These are phyloP conservation scores for Tricholoma furcatifolium DNA, from an alignment of 768 basidiomycete genomes.

Conservation along the genomic window DNA sequence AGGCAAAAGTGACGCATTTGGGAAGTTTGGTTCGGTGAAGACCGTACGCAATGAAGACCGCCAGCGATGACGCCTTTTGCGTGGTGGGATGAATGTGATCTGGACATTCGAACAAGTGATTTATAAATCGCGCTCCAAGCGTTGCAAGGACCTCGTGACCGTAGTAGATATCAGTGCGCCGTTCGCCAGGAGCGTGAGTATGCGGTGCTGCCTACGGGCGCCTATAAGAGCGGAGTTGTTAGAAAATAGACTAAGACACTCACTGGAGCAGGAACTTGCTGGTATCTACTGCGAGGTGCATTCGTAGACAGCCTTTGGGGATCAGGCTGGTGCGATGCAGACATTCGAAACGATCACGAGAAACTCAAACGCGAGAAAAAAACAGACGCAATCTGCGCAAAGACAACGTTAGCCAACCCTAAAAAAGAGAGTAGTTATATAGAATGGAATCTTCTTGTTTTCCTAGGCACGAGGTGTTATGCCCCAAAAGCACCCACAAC, in stretches of 20 bases:
- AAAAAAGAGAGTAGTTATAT: slow-evolving; percentile 19
- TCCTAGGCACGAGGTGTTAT: background rate
- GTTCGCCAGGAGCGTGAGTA: slow-evolving; percentile 20
- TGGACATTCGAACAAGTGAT: slow-evolving; percentile 83
- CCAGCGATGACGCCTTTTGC: slow-evolving; percentile 58
- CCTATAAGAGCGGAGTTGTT: slow-evolving; percentile 1
- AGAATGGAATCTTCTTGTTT: background rate
- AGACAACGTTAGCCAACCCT: slow-evolving; percentile 12
- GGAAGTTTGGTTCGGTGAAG: slow-evolving; percentile 82
- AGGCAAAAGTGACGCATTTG: slow-evolving; percentile 66
- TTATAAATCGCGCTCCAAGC: slow-evolving; percentile 76
- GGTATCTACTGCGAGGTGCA: slow-evolving; percentile 21
- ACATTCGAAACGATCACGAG: slow-evolving; percentile 16
- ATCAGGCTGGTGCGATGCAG: slow-evolving; percentile 17
- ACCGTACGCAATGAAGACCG: slow-evolving; percentile 84
- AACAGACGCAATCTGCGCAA: slow-evolving; percentile 6
- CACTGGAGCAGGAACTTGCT: slow-evolving; percentile 16
- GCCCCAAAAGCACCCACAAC: background rate
- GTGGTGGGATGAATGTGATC: slow-evolving; percentile 62
- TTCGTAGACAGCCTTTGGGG: slow-evolving; percentile 19
- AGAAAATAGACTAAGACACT: slow-evolving; percentile 5
- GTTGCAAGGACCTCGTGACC: slow-evolving; percentile 76
- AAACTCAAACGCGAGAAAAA: slow-evolving; percentile 3
- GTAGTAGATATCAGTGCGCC: slow-evolving; percentile 55
- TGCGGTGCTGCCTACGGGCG: slow-evolving; percentile 13